A percentile compares a stretch with the other conserved stretches of the same genome.
Evolutionary conservation across 257 asterid genomes (phyloP).

Genomic region (Haberlea rhodopensis): DNA sequence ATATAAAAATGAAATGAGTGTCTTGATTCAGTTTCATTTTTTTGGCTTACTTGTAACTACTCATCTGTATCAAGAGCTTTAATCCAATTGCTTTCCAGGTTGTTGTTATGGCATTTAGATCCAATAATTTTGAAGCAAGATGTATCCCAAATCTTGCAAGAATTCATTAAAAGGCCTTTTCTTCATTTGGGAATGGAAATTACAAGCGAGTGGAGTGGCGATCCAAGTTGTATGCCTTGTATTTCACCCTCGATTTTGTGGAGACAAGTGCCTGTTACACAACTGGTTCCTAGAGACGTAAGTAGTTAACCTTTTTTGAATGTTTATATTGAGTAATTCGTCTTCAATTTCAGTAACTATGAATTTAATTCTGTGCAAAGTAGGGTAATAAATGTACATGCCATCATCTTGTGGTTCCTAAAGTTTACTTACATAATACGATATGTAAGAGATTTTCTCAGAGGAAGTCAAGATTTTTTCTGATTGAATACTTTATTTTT

Average conservation of each 20-base stretch:
- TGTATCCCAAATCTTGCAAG: constrained; percentile 52
- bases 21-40: background rate
- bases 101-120: constrained; percentile 67
- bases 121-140: constrained; percentile 60
- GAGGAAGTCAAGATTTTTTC: background rate
- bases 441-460: background rate
- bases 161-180: constrained; percentile 48
- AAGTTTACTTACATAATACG: background rate
- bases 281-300: constrained; percentile 71
- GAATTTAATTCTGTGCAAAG: constrained; percentile 9
- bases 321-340: constrained; percentile 9
- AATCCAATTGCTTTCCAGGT: constrained; percentile 45
- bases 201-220: constrained; percentile 66
- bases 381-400: background rate
- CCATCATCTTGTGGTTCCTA: background rate
- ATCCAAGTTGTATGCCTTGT: constrained; percentile 55
- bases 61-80: background rate
- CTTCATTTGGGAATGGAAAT: constrained; percentile 49
- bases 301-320: constrained; percentile 28
- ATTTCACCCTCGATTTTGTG: constrained; percentile 59
- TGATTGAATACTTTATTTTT: background rate
- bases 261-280: constrained; percentile 73
- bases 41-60: background rate
- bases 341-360: background rate
- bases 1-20: background rate